A percentile compares a stretch with the other conserved stretches of the same genome.
Conservation (phyloP, 768 basidiomycete genomes). For the Auriscalpium vulgare region DNA sequence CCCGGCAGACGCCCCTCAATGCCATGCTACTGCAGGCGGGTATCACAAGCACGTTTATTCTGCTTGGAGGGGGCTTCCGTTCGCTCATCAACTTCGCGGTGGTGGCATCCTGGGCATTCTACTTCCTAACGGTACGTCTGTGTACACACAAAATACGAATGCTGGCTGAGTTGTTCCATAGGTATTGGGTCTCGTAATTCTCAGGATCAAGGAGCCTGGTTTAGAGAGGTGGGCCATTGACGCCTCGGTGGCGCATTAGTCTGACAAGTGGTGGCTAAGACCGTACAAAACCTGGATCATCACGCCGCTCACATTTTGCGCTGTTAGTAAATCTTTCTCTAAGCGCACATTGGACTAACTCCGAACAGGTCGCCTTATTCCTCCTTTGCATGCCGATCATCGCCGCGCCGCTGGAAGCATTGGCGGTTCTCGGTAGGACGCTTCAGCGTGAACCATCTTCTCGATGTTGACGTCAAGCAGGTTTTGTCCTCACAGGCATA, state of each 20-base stretch:
- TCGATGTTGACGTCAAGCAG: constrained; percentile 29
- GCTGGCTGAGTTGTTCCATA: constrained; percentile 19
- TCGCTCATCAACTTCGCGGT: constrained; percentile 86
- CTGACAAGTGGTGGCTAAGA: constrained; percentile 29
- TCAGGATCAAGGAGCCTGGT: constrained; percentile 85
- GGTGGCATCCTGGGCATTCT: constrained; percentile 82
- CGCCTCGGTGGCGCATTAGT: neutral
- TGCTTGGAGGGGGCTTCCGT: constrained; percentile 84
- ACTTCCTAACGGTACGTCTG: constrained; percentile 67
- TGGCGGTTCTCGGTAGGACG: constrained; percentile 73
- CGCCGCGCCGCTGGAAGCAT: constrained; percentile 83
- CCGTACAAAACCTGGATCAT: constrained; percentile 91
- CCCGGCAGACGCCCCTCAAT: constrained; percentile 79
- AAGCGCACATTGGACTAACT: neutral
- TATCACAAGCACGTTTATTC: constrained; percentile 71
- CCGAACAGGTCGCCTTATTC: constrained; percentile 70
- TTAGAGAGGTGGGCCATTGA: constrained; percentile 54
- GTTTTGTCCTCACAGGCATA: constrained; percentile 70
- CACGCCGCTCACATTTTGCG: constrained; percentile 87
- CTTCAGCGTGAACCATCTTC: constrained; percentile 1
- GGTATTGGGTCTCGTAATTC: constrained; percentile 83
- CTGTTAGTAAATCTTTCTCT: constrained; percentile 37
- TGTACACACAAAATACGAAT: neutral
- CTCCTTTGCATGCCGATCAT: constrained; percentile 91
- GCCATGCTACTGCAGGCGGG: constrained; percentile 74